These are phyloP conservation scores for Xylariales sp. DNA, from an alignment of 2,329 filamentous ascomycete species.

Conservation along the genomic window DNA sequence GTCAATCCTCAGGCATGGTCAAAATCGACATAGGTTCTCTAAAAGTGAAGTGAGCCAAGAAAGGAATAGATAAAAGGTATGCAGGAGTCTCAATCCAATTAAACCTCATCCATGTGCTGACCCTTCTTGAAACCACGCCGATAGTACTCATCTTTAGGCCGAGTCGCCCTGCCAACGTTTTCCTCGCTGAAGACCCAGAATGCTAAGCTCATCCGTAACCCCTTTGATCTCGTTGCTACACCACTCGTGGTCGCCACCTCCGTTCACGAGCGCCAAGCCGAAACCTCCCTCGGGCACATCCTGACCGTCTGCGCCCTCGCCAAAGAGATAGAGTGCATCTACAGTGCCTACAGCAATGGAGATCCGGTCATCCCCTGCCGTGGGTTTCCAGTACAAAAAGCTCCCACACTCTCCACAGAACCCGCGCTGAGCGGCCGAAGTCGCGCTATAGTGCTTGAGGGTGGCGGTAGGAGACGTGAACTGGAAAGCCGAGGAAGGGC, in stretches of 20 bases:
- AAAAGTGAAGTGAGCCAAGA: no score
- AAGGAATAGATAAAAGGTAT: no score
- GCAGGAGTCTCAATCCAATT: no score
- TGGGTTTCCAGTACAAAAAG: background rate
- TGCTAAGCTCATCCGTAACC: background rate
- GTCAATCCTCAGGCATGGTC: no score
- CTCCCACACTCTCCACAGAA: slow-evolving; percentile 3
- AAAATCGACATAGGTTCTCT: no score
- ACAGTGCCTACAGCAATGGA: background rate
- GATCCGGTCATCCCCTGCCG: background rate
- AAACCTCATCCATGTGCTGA: no score
- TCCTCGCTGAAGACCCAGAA: slow-evolving; percentile 1
- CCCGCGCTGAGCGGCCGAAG: background rate
- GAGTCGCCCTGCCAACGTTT: background rate
- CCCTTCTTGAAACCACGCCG: no score
- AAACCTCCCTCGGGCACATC: background rate
- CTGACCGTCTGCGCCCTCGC: slow-evolving; percentile 1
- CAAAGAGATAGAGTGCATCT: slow-evolving; percentile 2
- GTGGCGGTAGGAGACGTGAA: background rate
- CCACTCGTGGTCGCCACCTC: background rate
- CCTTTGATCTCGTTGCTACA: slow-evolving; percentile 4
- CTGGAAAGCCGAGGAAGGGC: background rate
- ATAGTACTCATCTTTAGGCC: no score
- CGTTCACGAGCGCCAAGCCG: background rate
- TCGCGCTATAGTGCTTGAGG: background rate